Evolutionary conservation across 306 rosid species (phyloP).

Genomic region (Malus domestica): ASM211411v1 NC_041803.1:37314501-37315000

Average conservation of each 20-base stretch:
- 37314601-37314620: conserved; percentile 43
- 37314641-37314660: conserved; percentile 21
- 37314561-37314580: conserved; percentile 22
- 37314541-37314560: conserved; percentile 43
- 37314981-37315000: conserved; percentile 49
- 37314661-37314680: conserved; percentile 28
- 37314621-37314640: conserved; percentile 45
- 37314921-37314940: conserved; percentile 52
- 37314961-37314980: conserved; percentile 35
- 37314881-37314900: conserved; percentile 37
- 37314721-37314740: conserved; percentile 44
- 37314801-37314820: conserved; percentile 30
- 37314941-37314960: conserved; percentile 46
- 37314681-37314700: conserved; percentile 44
- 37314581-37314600: conserved; percentile 42
- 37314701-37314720: conserved; percentile 34
- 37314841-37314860: conserved; percentile 57
- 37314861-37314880: conserved; percentile 27
- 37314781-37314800: conserved; percentile 33
- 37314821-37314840: conserved; percentile 69
- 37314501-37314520: conserved; percentile 45
- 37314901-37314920: conserved; percentile 34
- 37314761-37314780: conserved; percentile 43
- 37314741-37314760: conserved; percentile 67
- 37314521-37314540: conserved; percentile 58